Evolutionary conservation across 2,329 filamentous ascomycete genomes (phyloP).

Genomic region (Penicillium brevicompactum): DNA sequence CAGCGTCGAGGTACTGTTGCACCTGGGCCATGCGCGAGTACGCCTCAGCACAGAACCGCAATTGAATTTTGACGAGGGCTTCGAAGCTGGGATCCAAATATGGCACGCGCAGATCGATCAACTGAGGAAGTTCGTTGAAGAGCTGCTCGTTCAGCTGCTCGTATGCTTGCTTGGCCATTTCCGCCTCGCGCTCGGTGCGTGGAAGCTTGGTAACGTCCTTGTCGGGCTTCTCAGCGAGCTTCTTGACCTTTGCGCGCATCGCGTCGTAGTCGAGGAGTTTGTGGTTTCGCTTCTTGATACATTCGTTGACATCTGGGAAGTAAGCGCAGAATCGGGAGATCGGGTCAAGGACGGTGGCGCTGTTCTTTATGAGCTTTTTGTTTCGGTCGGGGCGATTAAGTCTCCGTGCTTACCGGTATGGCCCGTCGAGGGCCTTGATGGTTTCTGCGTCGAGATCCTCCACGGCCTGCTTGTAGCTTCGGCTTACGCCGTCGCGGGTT

Average conservation of each 20-base stretch:
- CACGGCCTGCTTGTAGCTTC: slow-evolving; percentile 97
- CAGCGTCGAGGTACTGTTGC: slow-evolving; percentile 94
- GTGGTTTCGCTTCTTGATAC: slow-evolving; percentile 98
- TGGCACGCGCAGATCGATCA: slow-evolving; percentile 94
- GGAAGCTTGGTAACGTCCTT: slow-evolving; percentile 97
- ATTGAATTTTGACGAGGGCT: slow-evolving; percentile 96
- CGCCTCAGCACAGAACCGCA: slow-evolving; percentile 96
- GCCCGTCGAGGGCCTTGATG: slow-evolving; percentile 95
- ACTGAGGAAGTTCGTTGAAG: slow-evolving; percentile 85
- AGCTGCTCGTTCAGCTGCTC: slow-evolving; percentile 97
- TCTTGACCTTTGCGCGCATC: slow-evolving; percentile 93
- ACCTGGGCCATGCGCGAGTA: slow-evolving; percentile 99
- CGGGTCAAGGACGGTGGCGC: slow-evolving; percentile 90
- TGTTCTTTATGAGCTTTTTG: slow-evolving; percentile 32
- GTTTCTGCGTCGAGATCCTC: slow-evolving; percentile 97
- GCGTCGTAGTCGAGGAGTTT: slow-evolving; percentile 98
- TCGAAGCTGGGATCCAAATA: slow-evolving; percentile 98
- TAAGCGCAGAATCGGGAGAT: slow-evolving; percentile 97
- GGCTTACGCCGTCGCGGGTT: slow-evolving; percentile 89
- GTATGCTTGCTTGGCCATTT: slow-evolving; percentile 90
- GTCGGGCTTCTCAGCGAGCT: slow-evolving; percentile 95
- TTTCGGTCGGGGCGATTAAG: background rate
- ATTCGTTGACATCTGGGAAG: slow-evolving; percentile 98
- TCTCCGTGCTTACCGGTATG: slow-evolving; percentile 67
- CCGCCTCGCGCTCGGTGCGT: slow-evolving; percentile 91